phyloP scores from a whole-genome alignment of 1,284 basidiomycete genomes.

The Ustilago xerochloae region DNA sequence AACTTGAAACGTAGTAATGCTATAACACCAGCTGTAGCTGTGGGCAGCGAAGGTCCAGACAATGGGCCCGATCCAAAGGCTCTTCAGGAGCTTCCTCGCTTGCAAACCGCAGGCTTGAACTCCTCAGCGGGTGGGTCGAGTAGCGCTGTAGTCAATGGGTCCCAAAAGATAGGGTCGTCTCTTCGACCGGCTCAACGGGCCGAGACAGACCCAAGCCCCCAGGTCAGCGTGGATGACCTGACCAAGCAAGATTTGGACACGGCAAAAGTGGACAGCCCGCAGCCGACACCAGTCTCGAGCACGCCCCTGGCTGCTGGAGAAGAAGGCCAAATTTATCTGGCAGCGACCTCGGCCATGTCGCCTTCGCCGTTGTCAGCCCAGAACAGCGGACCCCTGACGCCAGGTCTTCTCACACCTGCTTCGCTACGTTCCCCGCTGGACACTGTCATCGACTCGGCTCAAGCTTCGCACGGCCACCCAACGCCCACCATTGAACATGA shows the following conservation, averaged over 20 bases:
- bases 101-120: slow-evolving; percentile 14
- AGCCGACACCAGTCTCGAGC: slow-evolving; percentile 5
- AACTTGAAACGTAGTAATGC: slow-evolving; percentile 50
- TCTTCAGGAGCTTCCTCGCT: slow-evolving; percentile 7
- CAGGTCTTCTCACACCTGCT: slow-evolving; percentile 25
- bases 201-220: slow-evolving; percentile 24
- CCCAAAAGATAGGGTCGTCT: not conserved
- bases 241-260: not conserved
- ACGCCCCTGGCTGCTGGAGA: slow-evolving; percentile 28
- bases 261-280: not conserved
- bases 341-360: slow-evolving; percentile 24
- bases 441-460: slow-evolving; percentile 35
- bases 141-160: slow-evolving; percentile 17
- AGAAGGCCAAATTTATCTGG: slow-evolving; percentile 26
- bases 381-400: slow-evolving; percentile 16
- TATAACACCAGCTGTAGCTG: slow-evolving; percentile 30
- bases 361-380: slow-evolving; percentile 15
- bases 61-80: not conserved
- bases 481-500: slow-evolving; percentile 21
- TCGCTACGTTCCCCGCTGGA: slow-evolving; percentile 36
- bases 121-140: slow-evolving; percentile 5
- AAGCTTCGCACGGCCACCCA: slow-evolving; percentile 40
- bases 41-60: slow-evolving; percentile 1
- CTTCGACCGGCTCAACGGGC: slow-evolving; percentile 11
- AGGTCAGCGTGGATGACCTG: not conserved